Evolutionary conservation across 2,329 filamentous ascomycete species (phyloP).

Genomic region (Sporothrix sp.): DNA sequence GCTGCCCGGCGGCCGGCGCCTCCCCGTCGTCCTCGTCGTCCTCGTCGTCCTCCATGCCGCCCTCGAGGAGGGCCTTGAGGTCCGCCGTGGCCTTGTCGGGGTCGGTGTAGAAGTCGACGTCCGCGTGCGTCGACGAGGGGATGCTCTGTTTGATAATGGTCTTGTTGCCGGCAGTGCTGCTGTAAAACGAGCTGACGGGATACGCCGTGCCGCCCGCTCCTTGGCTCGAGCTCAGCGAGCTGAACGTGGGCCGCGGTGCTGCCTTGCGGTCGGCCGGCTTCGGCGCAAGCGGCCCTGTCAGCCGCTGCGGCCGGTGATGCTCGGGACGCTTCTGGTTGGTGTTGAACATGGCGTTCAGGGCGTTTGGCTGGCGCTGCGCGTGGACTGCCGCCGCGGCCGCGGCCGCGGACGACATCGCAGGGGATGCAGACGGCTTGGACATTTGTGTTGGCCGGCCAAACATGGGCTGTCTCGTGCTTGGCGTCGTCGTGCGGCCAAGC

Average conservation of each 20-base stretch:
- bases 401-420: slow-evolving; percentile 15
- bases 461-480: slow-evolving; percentile 20
- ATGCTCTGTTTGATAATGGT: background rate
- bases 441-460: slow-evolving; percentile 25
- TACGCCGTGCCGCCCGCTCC: slow-evolving; percentile 18
- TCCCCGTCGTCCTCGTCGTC: slow-evolving; percentile 42
- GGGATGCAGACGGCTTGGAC: slow-evolving; percentile 27
- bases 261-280: slow-evolving; percentile 38
- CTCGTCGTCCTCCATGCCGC: slow-evolving; percentile 66
- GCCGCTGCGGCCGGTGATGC: slow-evolving; percentile 42
- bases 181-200: slow-evolving; percentile 20
- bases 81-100: slow-evolving; percentile 63
- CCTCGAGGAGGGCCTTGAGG: slow-evolving; percentile 72
- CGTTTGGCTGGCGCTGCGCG: slow-evolving; percentile 38
- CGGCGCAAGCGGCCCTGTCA: slow-evolving; percentile 39
- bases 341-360: slow-evolving; percentile 43
- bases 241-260: slow-evolving; percentile 38
- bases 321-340: slow-evolving; percentile 42
- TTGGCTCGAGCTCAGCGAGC: slow-evolving; percentile 28
- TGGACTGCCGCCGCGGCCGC: slow-evolving; percentile 32
- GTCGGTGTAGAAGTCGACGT: slow-evolving; percentile 49
- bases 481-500: background rate
- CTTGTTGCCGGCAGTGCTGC: slow-evolving; percentile 15
- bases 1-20: slow-evolving; percentile 13
- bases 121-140: slow-evolving; percentile 3